phyloP scores from a whole-genome alignment of 306 rosid genomes.

The Dryas drummondii region DNA sequence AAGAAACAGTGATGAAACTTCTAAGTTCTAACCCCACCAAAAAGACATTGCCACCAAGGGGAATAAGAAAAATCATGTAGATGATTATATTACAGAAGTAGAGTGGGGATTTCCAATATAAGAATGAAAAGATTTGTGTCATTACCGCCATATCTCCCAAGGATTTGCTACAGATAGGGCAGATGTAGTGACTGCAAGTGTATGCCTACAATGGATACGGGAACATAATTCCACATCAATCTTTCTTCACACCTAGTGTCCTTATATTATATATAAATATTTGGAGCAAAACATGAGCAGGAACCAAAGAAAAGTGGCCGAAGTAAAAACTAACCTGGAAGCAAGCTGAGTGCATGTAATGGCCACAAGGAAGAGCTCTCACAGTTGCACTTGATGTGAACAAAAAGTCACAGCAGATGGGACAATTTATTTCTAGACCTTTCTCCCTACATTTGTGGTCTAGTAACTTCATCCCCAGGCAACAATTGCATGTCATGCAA shows the following conservation, averaged over 20 bases:
- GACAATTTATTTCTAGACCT: slow-evolving; percentile 84
- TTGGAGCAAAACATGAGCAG: background rate
- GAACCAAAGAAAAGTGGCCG: slow-evolving; percentile 9
- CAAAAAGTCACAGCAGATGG: slow-evolving; percentile 81
- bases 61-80: background rate
- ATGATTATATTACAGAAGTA: background rate
- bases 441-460: slow-evolving; percentile 83
- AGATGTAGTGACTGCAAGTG: slow-evolving; percentile 88
- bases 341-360: slow-evolving; percentile 93
- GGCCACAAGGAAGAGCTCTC: slow-evolving; percentile 89
- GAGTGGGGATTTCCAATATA: background rate
- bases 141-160: slow-evolving; percentile 96
- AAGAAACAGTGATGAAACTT: background rate
- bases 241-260: slow-evolving; percentile 6
- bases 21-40: background rate
- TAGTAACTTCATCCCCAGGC: slow-evolving; percentile 67
- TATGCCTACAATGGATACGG: slow-evolving; percentile 55
- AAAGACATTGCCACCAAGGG: background rate
- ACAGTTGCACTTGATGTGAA: slow-evolving; percentile 90
- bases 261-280: slow-evolving; percentile 11
- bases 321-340: slow-evolving; percentile 58
- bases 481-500: slow-evolving; percentile 90
- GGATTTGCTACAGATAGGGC: slow-evolving; percentile 97
- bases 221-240: background rate
- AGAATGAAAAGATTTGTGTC: background rate